A percentile compares a stretch with the other conserved stretches of the same genome.
Conservation (phyloP, 1,139 yeast species). For the Lodderomyces pseudojiufengensis region DNA sequence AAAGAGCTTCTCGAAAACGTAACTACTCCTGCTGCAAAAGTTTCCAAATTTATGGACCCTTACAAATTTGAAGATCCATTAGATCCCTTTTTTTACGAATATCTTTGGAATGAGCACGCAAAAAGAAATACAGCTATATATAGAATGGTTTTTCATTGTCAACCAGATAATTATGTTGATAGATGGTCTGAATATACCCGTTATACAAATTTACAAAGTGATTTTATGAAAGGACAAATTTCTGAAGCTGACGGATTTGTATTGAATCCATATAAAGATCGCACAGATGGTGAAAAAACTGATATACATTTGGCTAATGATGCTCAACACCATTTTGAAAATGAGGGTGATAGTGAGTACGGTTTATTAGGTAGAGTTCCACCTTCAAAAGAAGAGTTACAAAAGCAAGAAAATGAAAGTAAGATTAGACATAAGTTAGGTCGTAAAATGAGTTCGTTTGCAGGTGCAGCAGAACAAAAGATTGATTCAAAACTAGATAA, state of each 20-base stretch:
- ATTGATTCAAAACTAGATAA: constrained; percentile 8
- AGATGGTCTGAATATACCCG: constrained; percentile 89
- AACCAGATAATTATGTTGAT: constrained; percentile 85
- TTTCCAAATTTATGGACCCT: constrained; percentile 69
- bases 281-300: neutral
- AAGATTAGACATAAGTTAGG: constrained; percentile 10
- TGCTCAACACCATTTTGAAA: neutral
- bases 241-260: constrained; percentile 29
- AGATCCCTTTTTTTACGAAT: constrained; percentile 73
- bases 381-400: constrained; percentile 16
- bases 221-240: constrained; percentile 51
- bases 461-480: constrained; percentile 4
- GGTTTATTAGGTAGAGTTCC: constrained; percentile 43
- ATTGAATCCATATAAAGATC: constrained; percentile 12
- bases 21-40: constrained; percentile 28
- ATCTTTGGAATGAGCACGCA: constrained; percentile 85
- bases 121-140: constrained; percentile 77
- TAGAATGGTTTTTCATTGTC: constrained; percentile 85
- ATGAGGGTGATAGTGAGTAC: constrained; percentile 18
- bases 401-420: constrained; percentile 8
- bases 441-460: constrained; percentile 10
- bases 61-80: constrained; percentile 86
- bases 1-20: constrained; percentile 40
- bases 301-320: neutral
- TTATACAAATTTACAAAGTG: constrained; percentile 53